Evolutionary conservation across 345 rosid genomes (phyloP).

Genomic region (Lenwebbia sp.): DNA sequence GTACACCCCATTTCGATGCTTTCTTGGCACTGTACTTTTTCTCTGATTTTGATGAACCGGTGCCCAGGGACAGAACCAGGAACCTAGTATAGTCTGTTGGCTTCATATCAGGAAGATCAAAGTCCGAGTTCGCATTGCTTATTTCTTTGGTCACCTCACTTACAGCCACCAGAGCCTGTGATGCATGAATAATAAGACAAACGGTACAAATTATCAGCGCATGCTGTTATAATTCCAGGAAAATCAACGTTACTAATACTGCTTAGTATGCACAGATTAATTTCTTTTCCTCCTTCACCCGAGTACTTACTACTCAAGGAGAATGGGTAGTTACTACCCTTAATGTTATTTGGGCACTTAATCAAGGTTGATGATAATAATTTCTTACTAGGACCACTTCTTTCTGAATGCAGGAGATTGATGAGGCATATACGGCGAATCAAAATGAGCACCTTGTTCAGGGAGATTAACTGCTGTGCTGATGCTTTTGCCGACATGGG

Average conservation of each 20-base stretch:
- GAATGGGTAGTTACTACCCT: not conserved
- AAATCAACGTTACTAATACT: not conserved
- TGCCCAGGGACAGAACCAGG: slow-evolving; percentile 30
- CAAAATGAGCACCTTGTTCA: not conserved
- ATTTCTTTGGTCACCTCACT: slow-evolving; percentile 28
- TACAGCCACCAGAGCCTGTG: slow-evolving; percentile 29
- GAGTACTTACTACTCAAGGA: not conserved
- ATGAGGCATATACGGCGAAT: not conserved
- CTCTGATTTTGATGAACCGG: slow-evolving; percentile 11
- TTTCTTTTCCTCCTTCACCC: not conserved
- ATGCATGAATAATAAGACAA: not conserved
- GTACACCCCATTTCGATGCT: slow-evolving; percentile 27
- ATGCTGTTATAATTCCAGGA: not conserved
- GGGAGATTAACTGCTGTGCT: not conserved
- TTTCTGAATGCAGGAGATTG: not conserved
- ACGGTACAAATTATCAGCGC: not conserved
- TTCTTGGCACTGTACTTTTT: slow-evolving; percentile 16
- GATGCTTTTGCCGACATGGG: not conserved
- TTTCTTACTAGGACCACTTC: not conserved
- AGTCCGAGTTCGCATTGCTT: not conserved
- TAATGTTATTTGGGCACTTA: not conserved
- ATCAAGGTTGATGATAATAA: not conserved
- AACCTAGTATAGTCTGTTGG: slow-evolving; percentile 19
- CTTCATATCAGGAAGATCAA: slow-evolving; percentile 4
- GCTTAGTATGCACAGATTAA: not conserved